Evolutionary conservation across 768 basidiomycete species (phyloP).

Genomic region (Lyophyllum shimeji): DNA sequence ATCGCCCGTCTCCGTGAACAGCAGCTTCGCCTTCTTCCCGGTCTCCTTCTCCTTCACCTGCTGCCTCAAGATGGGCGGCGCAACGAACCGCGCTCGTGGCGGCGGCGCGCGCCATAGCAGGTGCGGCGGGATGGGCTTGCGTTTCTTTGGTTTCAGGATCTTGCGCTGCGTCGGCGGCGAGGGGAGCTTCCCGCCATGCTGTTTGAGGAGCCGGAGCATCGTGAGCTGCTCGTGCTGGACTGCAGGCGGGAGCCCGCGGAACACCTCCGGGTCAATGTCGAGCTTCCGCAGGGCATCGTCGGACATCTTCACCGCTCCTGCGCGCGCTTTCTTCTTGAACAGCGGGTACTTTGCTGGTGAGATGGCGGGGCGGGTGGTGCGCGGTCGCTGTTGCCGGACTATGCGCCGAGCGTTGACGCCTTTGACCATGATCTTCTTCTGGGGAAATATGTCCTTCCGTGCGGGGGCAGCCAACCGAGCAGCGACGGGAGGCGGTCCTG

Average conservation of each 20-base stretch:
- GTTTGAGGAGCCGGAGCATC: constrained; percentile 51
- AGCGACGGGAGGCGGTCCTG: constrained; percentile 13
- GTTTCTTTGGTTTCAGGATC: constrained; percentile 53
- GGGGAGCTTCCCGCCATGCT: constrained; percentile 41
- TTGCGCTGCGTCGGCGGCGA: constrained; percentile 43
- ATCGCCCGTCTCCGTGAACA: constrained; percentile 66
- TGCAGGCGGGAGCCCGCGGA: constrained; percentile 57
- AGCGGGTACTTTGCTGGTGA: constrained; percentile 32
- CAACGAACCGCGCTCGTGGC: constrained; percentile 52
- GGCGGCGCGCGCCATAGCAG: constrained; percentile 49
- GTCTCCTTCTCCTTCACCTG: constrained; percentile 54
- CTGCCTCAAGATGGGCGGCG: constrained; percentile 54
- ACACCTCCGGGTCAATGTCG: constrained; percentile 75
- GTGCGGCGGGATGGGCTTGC: constrained; percentile 36
- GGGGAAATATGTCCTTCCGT: constrained; percentile 31
- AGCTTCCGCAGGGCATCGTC: constrained; percentile 60
- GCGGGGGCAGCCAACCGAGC: constrained; percentile 11
- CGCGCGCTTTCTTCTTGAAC: constrained; percentile 29
- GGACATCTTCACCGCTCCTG: constrained; percentile 41
- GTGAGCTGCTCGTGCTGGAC: constrained; percentile 76
- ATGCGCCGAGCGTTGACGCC: constrained; percentile 54
- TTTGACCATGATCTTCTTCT: constrained; percentile 29
- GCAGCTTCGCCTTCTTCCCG: constrained; percentile 57
- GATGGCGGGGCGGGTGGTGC: constrained; percentile 40
- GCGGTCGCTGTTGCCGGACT: constrained; percentile 63